Evolutionary conservation across 2,329 filamentous ascomycete species (phyloP), one percentile per base, ranked within the genome.

Genomic region (Lithohypha guttulata): DNA sequence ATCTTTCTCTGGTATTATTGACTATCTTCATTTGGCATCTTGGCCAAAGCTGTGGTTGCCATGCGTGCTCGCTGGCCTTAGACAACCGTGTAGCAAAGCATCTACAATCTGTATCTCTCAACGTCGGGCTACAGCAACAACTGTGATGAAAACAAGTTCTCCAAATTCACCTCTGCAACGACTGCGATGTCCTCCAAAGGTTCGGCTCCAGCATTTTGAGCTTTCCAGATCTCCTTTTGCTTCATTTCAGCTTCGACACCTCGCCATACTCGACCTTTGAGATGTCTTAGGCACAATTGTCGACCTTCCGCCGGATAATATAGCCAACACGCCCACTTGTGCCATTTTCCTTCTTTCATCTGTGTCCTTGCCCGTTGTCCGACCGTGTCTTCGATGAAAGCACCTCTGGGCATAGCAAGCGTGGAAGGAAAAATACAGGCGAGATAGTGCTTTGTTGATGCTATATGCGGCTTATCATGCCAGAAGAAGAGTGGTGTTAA

Each of bases 271-370:
- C 31, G 31, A 8, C 31, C 31, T 9, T 34, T 20, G 17, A 34
- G 10, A 34, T 34, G 31, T 19, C 22, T 34, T 9, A 34, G 20
- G 18, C 31, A 34, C 8, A 34, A 13, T 13, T 34, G 31, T 21
- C 13, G 20, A 15, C 31, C 31, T 3, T 34, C 31, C 15, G 9
- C 5, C 20, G 31, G 31, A 21, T 34, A 34, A 13, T 34, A 34
- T 19, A 34, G 14, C 31, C 31, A 34, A 34, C 31, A 34, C 3
- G 31, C 31, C 31, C 31, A 34, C 20, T 34, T 34, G 20, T 34
- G 8, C 31, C 31, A 34, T 21, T 34, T 15, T 6, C 31, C 31
- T 21, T 34, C 31, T 20, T 34, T 34, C 31, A 34, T 34, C 31
- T 34, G 31, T 13, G 15, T 21, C 10, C 31, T 15, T n/a, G 31